These are phyloP conservation scores for Starmera stellimalicola DNA, from an alignment of 1,139 yeast species.

Conservation along the genomic window DNA sequence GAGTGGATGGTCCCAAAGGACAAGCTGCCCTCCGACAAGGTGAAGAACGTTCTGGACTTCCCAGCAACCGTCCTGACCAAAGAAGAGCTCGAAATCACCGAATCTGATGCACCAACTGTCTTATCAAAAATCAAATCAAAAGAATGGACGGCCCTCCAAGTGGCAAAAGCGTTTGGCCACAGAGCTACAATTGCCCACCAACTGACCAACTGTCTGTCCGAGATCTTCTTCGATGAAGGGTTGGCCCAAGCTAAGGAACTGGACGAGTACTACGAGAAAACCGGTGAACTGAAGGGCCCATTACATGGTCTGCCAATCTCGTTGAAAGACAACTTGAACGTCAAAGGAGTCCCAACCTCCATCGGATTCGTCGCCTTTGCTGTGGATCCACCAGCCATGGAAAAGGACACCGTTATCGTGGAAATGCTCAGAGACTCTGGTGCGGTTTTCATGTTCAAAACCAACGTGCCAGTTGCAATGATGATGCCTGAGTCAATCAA, in stretches of 20 bases:
- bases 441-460: conserved; percentile 45
- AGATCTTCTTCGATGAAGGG: conserved; percentile 31
- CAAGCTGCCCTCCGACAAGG: conserved; percentile 28
- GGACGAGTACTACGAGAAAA: conserved; percentile 29
- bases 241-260: conserved; percentile 34
- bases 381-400: conserved; percentile 27
- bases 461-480: conserved; percentile 49
- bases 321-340: conserved; percentile 40
- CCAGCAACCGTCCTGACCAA: conserved; percentile 23
- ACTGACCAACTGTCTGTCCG: conserved; percentile 37
- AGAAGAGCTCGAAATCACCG: conserved; percentile 28
- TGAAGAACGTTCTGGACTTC: conserved; percentile 29
- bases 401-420: conserved; percentile 32
- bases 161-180: conserved; percentile 42
- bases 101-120: conserved; percentile 22
- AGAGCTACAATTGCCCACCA: conserved; percentile 54
- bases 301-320: conserved; percentile 67
- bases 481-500: conserved; percentile 39
- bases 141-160: conserved; percentile 30
- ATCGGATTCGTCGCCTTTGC: conserved; percentile 35
- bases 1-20: conserved; percentile 33
- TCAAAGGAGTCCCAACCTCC: conserved; percentile 35
- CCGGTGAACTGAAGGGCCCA: conserved; percentile 39
- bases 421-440: conserved; percentile 34
- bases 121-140: conserved; percentile 23